Evolutionary conservation across 1,284 basidiomycete species (phyloP), one percentile per base, ranked within the genome.

Genomic region (Malassezia globosa): DNA sequence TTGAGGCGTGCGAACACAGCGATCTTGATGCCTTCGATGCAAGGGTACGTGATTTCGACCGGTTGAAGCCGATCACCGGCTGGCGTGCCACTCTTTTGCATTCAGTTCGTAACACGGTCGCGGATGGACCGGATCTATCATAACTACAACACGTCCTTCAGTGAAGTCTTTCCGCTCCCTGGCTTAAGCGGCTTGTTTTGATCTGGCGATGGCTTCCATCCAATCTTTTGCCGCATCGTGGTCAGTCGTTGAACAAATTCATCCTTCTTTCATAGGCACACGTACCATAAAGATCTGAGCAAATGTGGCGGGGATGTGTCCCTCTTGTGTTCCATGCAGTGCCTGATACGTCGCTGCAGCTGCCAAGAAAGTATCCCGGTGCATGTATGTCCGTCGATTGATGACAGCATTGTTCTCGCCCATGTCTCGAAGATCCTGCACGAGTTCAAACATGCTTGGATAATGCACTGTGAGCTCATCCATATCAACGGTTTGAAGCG

Each of bases 401-500:
- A 90, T 75, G 27, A 94, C 81, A 4, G 90, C 87, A 68, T 95
- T 97, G 47, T 80, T 82, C 73, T 99, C 94, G 37, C 94, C 94
- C 94, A 97, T 99, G 69, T 87, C 83, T 41, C 81, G 78, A 37
- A 99, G 73, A 71, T 99, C 94, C 41, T 89, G 81, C 71, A 97
- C 79, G 14, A 99, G 78, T 72, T 97, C 94, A 82, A 85, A 96
- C 78, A 96, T 92, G 46, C 82, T 85, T 0, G 94, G 94, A 66
- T 96, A 99, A 7, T 80, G 80, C 29, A 96, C 82, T 51, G 81
- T 81, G 21, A 99, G 77, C 74, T 97, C 94, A 68, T 99, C 94
- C 36, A 85, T 81, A 64, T 99, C 94, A 24, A 97, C 86, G 0
- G 94, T 96, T 6, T 95, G 81, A 10, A 95, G 76, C 0, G 85